phyloP scores from a whole-genome alignment of 495 filamentous ascomycete genomes.

The Xylaria telfairii region DNA sequence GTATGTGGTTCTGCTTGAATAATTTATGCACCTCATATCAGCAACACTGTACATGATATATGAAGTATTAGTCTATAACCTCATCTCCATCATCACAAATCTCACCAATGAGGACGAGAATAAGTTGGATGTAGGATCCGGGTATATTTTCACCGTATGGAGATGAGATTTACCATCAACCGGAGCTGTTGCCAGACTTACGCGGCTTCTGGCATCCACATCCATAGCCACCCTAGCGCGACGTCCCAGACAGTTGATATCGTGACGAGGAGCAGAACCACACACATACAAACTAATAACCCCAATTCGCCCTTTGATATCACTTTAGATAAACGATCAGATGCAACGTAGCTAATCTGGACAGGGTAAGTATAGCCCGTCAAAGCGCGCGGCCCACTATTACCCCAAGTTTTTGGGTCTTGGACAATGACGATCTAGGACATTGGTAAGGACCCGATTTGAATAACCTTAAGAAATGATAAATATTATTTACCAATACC shows the following conservation, averaged over 20 bases:
- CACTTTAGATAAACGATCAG: not conserved
- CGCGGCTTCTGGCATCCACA: not conserved
- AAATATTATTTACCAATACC: not conserved
- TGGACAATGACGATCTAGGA: not conserved
- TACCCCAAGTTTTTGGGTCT: not conserved
- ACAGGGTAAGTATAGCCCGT: no score
- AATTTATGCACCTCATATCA: constrained; percentile 3
- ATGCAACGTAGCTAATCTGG: not conserved
- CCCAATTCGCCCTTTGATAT: not conserved
- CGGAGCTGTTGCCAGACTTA: not conserved
- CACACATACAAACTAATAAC: not conserved
- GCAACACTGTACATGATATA: not conserved
- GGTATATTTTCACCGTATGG: not conserved
- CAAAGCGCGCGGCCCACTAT: not conserved
- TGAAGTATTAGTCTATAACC: not conserved
- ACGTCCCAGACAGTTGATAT: constrained; percentile 7
- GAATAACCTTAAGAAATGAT: not conserved
- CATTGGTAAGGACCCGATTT: not conserved
- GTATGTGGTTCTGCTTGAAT: not conserved
- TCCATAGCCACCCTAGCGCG: not conserved
- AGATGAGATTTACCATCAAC: constrained; percentile 14
- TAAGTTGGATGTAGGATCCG: not conserved
- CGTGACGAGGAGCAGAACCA: not conserved
- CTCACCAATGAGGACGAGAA: not conserved
- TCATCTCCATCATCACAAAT: not conserved